A percentile compares a stretch with the other conserved stretches of the same genome.
phyloP scores from a whole-genome alignment of 352 stramenopile species.

The Lagenidium sp. region DNA sequence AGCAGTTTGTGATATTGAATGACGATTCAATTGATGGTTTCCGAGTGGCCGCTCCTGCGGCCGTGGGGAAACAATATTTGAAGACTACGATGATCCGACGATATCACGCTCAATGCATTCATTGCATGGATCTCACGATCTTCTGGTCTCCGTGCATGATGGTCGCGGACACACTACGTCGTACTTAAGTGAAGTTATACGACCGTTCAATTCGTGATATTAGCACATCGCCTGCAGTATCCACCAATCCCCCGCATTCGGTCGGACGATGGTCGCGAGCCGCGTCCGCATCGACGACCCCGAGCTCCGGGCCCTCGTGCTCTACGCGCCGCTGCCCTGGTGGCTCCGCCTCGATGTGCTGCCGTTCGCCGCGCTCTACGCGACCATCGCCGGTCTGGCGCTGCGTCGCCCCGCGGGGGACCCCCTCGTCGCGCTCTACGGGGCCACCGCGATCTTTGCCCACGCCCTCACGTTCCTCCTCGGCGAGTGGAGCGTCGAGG shows the following conservation, averaged over 20 bases:
- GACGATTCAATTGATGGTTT: conserved; percentile 58
- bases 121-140: conserved; percentile 1
- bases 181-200: conserved; percentile 20
- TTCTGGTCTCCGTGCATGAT: conserved; percentile 1
- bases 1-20: conserved; percentile 56
- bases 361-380: conserved; percentile 31
- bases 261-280: conserved; percentile 8
- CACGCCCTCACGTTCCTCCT: conserved; percentile 49
- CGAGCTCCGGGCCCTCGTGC: conserved; percentile 36
- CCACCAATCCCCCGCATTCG: not conserved
- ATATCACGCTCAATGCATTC: conserved; percentile 12
- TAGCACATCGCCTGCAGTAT: no score
- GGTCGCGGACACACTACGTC: conserved; percentile 15
- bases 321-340: conserved; percentile 57
- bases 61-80: conserved; percentile 53
- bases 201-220: no score
- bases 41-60: conserved; percentile 8
- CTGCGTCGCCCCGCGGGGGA: conserved; percentile 19
- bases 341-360: conserved; percentile 39
- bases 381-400: conserved; percentile 23
- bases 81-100: conserved; percentile 89
- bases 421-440: conserved; percentile 30
- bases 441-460: conserved; percentile 28
- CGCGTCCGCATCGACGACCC: conserved; percentile 36
- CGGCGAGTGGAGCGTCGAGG: conserved; percentile 43